phyloP scores from a whole-genome alignment of 768 basidiomycete genomes.

The Rhizopogon sp. region DNA sequence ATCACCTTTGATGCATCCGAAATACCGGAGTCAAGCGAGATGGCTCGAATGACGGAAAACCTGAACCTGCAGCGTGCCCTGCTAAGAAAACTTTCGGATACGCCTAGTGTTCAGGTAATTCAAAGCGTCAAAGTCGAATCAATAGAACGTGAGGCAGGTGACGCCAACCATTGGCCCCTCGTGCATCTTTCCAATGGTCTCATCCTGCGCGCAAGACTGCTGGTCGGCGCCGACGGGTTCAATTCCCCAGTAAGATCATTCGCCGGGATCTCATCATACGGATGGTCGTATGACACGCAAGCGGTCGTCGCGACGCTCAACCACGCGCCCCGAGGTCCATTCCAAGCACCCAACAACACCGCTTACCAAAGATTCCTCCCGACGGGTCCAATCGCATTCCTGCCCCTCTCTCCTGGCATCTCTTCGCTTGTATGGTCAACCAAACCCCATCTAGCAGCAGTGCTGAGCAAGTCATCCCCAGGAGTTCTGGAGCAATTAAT shows the following conservation, averaged over 20 bases:
- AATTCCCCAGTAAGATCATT: slow-evolving; percentile 91
- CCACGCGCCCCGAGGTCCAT: slow-evolving; percentile 61
- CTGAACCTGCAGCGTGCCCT: slow-evolving; percentile 87
- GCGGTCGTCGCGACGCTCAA: slow-evolving; percentile 86
- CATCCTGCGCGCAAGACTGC: slow-evolving; percentile 63
- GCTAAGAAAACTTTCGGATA: slow-evolving; percentile 52
- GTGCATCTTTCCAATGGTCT: slow-evolving; percentile 68
- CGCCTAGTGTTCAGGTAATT: slow-evolving; percentile 54
- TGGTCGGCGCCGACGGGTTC: slow-evolving; percentile 93
- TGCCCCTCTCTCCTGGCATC: slow-evolving; percentile 72
- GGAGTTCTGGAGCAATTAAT: slow-evolving; percentile 67
- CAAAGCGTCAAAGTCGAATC: slow-evolving; percentile 73
- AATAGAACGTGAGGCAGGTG: slow-evolving; percentile 44
- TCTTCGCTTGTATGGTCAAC: slow-evolving; percentile 97
- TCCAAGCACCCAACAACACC: slow-evolving; percentile 64
- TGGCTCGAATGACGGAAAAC: slow-evolving; percentile 90
- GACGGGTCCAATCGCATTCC: slow-evolving; percentile 92
- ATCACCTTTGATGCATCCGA: slow-evolving; percentile 65
- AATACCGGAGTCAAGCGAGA: slow-evolving; percentile 33
- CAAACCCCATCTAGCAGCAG: slow-evolving; percentile 65
- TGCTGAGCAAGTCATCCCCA: slow-evolving; percentile 61
- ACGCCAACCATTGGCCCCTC: slow-evolving; percentile 70
- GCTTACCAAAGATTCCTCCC: slow-evolving; percentile 95
- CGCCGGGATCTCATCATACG: slow-evolving; percentile 80
- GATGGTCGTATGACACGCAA: slow-evolving; percentile 88